These are phyloP conservation scores for Saturnispora dispora DNA, from an alignment of 805 yeast genomes.

Conservation along the genomic window DNA sequence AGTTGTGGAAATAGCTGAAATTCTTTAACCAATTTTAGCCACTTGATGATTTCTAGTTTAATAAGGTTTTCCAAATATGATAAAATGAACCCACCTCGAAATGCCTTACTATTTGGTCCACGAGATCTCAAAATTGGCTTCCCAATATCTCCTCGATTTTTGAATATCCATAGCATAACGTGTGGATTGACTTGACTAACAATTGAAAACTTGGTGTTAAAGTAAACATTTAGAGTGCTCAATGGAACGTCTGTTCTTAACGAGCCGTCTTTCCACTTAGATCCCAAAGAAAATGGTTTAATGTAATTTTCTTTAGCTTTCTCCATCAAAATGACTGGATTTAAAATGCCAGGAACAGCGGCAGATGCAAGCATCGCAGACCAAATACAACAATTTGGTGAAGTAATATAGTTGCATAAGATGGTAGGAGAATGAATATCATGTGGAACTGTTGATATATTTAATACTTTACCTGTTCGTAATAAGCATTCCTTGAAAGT, in stretches of 20 bases:
- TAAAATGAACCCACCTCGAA: slow-evolving; percentile 71
- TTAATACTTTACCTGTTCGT: slow-evolving; percentile 60
- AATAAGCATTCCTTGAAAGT: slow-evolving; percentile 65
- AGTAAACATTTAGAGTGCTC: slow-evolving; percentile 62
- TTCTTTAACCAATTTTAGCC: slow-evolving; percentile 58
- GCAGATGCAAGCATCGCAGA: slow-evolving; percentile 65
- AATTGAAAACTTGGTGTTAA: slow-evolving; percentile 64
- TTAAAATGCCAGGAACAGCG: slow-evolving; percentile 75
- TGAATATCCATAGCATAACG: slow-evolving; percentile 63
- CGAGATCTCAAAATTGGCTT: slow-evolving; percentile 58
- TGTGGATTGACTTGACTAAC: slow-evolving; percentile 84
- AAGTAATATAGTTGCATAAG: slow-evolving; percentile 63
- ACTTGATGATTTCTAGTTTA: slow-evolving; percentile 66
- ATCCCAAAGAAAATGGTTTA: slow-evolving; percentile 64
- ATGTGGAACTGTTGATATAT: slow-evolving; percentile 72
- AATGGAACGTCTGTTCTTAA: slow-evolving; percentile 72
- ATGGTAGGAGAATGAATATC: slow-evolving; percentile 78
- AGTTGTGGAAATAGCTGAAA: slow-evolving; percentile 61
- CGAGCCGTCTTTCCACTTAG: slow-evolving; percentile 73
- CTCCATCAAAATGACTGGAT: slow-evolving; percentile 75
- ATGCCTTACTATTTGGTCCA: slow-evolving; percentile 32
- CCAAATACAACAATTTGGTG: slow-evolving; percentile 81
- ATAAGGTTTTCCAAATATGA: slow-evolving; percentile 63
- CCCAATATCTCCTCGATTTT: slow-evolving; percentile 76
- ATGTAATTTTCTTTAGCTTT: slow-evolving; percentile 30